Base-by-base conservation (phyloP, 371 early-diverging fungal species). In the Rhizopus delemar region DNA sequence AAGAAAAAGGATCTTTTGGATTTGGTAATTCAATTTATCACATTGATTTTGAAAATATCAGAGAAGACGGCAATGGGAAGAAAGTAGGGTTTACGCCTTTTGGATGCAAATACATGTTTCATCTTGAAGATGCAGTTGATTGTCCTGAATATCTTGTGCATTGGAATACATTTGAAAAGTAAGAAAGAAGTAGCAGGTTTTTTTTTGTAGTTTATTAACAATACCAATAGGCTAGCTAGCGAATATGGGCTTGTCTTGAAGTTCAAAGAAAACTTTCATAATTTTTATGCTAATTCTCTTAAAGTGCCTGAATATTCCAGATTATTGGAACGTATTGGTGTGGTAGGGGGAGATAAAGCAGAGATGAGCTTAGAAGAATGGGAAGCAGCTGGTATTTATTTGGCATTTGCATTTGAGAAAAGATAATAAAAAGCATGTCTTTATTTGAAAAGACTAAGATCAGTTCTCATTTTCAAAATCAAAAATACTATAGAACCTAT, bases 91-190 rank as follows among this genome's bases (percentile, higher is more conserved):
- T 86, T 43, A 74, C 82, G 28, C 60, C 76, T 3, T 98, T 87
- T 75, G 98, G 98, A 2, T 85, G 88, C 64, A 86, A 88, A 49
- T 99, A 99, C 72, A 84, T 85, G 79, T 99, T 99, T 78, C 86
- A 91, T 61, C 81, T 99, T 16, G 89, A 86, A 46, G 99, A 99
- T 73, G 99, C 99, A 0, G 93, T 99, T 3, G 93, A 96, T 67
- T 98, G 99, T 69, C 94, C 97, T 1, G 99, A 99, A 75, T 99
- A 95, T 73, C 76, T 99, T 31, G 91, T 97, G 0, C 91, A 94
- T 55, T 91, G 93, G 70, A 86, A 83, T 1, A 90, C 87, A 0
- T 84, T 95, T 60, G 78, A 80, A 66, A 75, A 61, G 94, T 92
- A 81, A 62, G 39, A 45, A 45, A 7, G 22, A n/a, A 13, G 16